A percentile compares a stretch with the other conserved stretches of the same genome.
Conservation (phyloP, 192 early-diverging fungal genomes). For the Pecoramyces ruminantium region DNA sequence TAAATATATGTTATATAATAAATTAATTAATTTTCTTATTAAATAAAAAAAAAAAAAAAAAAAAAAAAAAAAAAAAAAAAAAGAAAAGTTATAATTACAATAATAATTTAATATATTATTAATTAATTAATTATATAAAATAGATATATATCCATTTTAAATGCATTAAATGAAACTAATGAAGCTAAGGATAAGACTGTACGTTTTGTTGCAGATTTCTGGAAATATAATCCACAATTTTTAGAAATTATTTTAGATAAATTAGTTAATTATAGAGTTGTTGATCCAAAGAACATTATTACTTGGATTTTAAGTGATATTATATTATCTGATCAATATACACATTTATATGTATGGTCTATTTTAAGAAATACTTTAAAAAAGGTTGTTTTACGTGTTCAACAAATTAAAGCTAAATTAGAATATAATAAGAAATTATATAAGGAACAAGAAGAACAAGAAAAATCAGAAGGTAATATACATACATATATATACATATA, state of each 20-base stretch:
- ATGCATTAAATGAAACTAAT: constrained; percentile 29
- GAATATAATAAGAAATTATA: constrained; percentile 6
- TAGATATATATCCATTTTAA: constrained; percentile 47
- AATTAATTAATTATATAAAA: too few relatives aligned
- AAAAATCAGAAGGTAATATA: constrained; percentile 17
- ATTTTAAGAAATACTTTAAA: constrained; percentile 66
- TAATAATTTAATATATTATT: too few relatives aligned
- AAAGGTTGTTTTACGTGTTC: constrained; percentile 71
- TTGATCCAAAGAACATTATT: constrained; percentile 67
- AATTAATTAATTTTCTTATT: too few relatives aligned
- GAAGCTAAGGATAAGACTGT: constrained; percentile 61
- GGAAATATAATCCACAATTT: constrained; percentile 76
- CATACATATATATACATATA: constrained; percentile 8
- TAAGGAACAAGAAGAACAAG: constrained; percentile 9
- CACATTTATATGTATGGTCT: constrained; percentile 63
- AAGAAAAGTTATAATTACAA: too few relatives aligned
- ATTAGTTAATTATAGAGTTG: constrained; percentile 83
- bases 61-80: too few relatives aligned
- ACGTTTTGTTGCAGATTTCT: constrained; percentile 62
- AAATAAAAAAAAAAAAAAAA: too few relatives aligned
- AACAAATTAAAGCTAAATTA: constrained; percentile 42
- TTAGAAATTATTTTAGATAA: constrained; percentile 86
- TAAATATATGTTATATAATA: neutral
- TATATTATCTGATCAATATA: neutral
- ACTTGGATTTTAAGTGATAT: constrained; percentile 51